phyloP scores from a whole-genome alignment of 371 early-diverging fungal genomes.

The Actinomortierella wolfii region DNA sequence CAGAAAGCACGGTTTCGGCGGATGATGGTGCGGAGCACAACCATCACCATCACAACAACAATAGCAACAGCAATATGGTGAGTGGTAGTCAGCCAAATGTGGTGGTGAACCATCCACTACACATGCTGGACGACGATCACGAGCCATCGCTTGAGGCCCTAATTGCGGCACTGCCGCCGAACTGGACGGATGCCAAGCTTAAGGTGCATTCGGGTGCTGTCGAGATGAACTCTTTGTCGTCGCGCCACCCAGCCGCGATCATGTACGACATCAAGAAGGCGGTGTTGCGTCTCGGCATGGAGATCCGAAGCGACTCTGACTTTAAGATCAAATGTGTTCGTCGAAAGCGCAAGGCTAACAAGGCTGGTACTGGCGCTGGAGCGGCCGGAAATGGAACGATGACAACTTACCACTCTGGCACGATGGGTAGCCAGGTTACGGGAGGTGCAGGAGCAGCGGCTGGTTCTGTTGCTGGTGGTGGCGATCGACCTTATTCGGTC shows the following conservation, averaged over 20 bases:
- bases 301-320: constrained; percentile 72
- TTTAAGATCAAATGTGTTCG: constrained; percentile 76
- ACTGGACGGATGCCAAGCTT: constrained; percentile 60
- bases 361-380: not conserved
- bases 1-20: no score
- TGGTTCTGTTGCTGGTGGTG: constrained; percentile 7
- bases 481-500: not conserved
- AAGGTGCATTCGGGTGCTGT: constrained; percentile 81
- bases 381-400: not conserved
- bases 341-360: constrained; percentile 48
- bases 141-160: constrained; percentile 26
- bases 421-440: constrained; percentile 11
- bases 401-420: not conserved
- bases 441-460: constrained; percentile 1
- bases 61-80: not conserved
- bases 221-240: constrained; percentile 77
- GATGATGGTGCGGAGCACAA: no score
- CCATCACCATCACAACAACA: no score
- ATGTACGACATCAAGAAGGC: constrained; percentile 71
- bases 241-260: constrained; percentile 71
- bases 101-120: constrained; percentile 8
- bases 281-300: constrained; percentile 69
- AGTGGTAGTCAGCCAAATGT: constrained; percentile 11
- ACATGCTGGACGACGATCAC: constrained; percentile 13
- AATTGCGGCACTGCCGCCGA: constrained; percentile 18